Evolutionary conservation across 140 eudicot genomes (phyloP).

Genomic region (Senecio squalidus): DNA sequence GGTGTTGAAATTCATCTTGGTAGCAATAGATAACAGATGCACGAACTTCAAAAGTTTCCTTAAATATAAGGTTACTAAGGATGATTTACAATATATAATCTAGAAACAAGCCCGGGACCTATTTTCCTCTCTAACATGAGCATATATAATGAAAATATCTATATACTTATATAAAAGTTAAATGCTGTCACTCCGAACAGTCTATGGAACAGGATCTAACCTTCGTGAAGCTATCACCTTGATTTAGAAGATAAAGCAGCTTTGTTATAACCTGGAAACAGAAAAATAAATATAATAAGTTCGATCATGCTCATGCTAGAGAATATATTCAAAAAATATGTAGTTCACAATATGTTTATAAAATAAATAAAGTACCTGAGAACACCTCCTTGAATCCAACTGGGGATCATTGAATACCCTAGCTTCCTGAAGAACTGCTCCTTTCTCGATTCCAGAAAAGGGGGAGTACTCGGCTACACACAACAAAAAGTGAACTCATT

Average conservation of each 20-base stretch:
- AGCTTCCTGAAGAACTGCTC: constrained; percentile 83
- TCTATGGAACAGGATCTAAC: constrained; percentile 25
- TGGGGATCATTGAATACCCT: constrained; percentile 96
- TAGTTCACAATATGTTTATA: neutral
- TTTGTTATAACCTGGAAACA: constrained; percentile 75
- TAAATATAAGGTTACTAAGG: neutral
- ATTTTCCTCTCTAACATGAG: constrained; percentile 5
- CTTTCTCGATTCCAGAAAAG: constrained; percentile 84
- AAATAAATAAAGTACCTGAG: constrained; percentile 48
- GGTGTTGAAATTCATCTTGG: neutral
- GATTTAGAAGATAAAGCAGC: constrained; percentile 91
- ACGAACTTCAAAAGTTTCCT: constrained; percentile 3
- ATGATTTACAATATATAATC: neutral
- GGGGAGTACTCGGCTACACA: constrained; percentile 78
- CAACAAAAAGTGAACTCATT: neutral
- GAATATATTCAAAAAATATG: neutral
- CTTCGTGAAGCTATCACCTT: constrained; percentile 91
- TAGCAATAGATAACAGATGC: neutral
- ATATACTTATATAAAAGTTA: neutral
- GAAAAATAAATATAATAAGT: neutral
- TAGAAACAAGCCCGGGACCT: constrained; percentile 1
- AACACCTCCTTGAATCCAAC: constrained; percentile 87
- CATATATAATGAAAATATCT: constrained; percentile 1
- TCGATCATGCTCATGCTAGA: constrained; percentile 13
- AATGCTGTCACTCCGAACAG: constrained; percentile 9